A percentile compares a stretch with the other conserved stretches of the same genome.
phyloP scores from a whole-genome alignment of 495 filamentous ascomycete genomes.

The Penicillium robsamsonii region DNA sequence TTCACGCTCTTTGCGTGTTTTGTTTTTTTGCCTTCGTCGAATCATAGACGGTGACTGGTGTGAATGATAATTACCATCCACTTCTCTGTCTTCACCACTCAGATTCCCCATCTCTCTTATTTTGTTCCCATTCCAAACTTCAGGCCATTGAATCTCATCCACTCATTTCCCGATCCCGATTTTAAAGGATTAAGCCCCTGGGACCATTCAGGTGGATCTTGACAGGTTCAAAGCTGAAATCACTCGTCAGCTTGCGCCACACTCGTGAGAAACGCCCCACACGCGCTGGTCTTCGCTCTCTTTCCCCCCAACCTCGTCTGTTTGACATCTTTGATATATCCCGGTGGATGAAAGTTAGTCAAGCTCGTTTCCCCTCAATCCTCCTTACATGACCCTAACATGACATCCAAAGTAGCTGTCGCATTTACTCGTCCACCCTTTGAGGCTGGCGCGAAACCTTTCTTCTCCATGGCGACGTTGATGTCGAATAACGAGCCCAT shows the following conservation, averaged over 20 bases:
- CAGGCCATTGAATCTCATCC: constrained; percentile 16
- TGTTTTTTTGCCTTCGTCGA: constrained; percentile 2
- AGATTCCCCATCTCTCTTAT: neutral
- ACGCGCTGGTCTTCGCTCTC: constrained; percentile 32
- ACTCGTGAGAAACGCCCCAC: constrained; percentile 43
- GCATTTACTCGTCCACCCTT: constrained; percentile 51
- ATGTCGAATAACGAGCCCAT: constrained; percentile 47
- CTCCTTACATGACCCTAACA: constrained; percentile 44
- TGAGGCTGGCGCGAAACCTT: constrained; percentile 36
- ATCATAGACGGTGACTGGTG: neutral
- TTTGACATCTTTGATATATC: constrained; percentile 13
- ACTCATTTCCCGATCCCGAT: constrained; percentile 20
- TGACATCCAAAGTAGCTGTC: constrained; percentile 66
- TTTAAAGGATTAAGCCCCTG: constrained; percentile 24
- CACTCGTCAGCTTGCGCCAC: constrained; percentile 51
- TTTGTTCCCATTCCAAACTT: constrained; percentile 19
- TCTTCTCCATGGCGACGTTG: constrained; percentile 48
- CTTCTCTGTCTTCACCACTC: constrained; percentile 2
- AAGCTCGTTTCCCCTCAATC: constrained; percentile 2
- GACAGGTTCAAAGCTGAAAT: constrained; percentile 42
- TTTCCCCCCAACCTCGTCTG: constrained; percentile 14
- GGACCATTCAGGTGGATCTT: constrained; percentile 26
- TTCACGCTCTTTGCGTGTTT: constrained; percentile 7
- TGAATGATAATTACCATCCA: neutral
- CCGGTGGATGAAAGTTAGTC: constrained; percentile 24